Evolutionary conservation across 768 basidiomycete genomes (phyloP).

Genomic region (Pleurotus giganteus): DNA sequence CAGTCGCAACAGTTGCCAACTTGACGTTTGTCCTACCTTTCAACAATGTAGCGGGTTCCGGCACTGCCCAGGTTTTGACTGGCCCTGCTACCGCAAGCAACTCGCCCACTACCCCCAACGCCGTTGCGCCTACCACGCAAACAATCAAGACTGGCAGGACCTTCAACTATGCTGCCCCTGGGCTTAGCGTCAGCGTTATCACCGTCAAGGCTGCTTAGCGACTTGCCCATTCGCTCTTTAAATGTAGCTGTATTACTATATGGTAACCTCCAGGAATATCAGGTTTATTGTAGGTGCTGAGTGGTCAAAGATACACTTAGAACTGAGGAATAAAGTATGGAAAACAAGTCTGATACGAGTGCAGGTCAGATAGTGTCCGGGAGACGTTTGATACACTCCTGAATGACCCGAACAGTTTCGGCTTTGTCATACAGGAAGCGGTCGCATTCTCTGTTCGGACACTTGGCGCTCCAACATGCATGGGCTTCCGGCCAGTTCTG

Average conservation of each 20-base stretch:
- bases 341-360: background rate
- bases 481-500: conserved; percentile 56
- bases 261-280: background rate
- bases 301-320: too few species aligned
- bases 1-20: conserved; percentile 33
- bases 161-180: conserved; percentile 56
- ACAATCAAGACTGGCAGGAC: conserved; percentile 45
- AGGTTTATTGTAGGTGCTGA: too few species aligned
- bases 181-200: conserved; percentile 38
- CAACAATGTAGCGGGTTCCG: conserved; percentile 38
- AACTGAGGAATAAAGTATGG: too few species aligned
- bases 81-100: conserved; percentile 53
- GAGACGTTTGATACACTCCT: conserved; percentile 49
- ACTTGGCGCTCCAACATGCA: conserved; percentile 60
- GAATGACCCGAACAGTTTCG: conserved; percentile 51
- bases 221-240: background rate
- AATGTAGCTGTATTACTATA: background rate
- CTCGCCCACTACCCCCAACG: conserved; percentile 47
- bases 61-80: conserved; percentile 47
- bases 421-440: conserved; percentile 55
- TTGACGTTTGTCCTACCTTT: conserved; percentile 59
- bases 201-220: conserved; percentile 28
- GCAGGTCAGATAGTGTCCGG: conserved; percentile 29
- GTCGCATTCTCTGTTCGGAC: conserved; percentile 40
- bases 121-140: conserved; percentile 44